These are phyloP conservation scores for Podosphaera xanthii DNA, from an alignment of 2,329 filamentous ascomycete species.

Conservation along the genomic window DNA sequence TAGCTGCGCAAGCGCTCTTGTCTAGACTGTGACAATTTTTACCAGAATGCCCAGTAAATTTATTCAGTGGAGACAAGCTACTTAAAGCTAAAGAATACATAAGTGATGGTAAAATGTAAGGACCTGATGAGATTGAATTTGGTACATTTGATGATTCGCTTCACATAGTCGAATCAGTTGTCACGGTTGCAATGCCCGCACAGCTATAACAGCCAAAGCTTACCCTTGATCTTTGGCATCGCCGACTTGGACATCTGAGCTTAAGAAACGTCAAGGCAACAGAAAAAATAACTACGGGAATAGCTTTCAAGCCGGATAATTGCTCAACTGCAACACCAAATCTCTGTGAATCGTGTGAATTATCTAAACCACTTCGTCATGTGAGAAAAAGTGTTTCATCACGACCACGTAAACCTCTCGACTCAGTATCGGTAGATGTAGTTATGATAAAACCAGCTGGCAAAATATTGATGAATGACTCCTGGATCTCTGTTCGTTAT, in stretches of 20 bases:
- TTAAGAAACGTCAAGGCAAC: slow-evolving; percentile 1
- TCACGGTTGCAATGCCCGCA: not conserved
- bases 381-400: not conserved
- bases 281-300: not conserved
- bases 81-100: not conserved
- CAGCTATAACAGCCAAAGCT: not conserved
- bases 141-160: not conserved
- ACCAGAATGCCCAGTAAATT: not conserved
- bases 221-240: not conserved
- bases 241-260: not conserved
- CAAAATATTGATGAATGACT: not conserved
- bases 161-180: not conserved
- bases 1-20: too few species aligned
- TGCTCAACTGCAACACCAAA: not conserved
- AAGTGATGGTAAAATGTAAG: not conserved
- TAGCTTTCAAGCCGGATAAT: not conserved
- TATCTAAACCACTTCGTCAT: not conserved
- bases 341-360: not conserved
- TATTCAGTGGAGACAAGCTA: not conserved
- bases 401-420: not conserved
- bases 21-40: too few species aligned
- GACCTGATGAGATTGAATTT: not conserved
- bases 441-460: not conserved
- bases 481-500: not conserved
- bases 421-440: not conserved